These are phyloP conservation scores for Diospyros kaki DNA, from an alignment of 148 eudicot genomes.

Conservation along the genomic window DNA sequence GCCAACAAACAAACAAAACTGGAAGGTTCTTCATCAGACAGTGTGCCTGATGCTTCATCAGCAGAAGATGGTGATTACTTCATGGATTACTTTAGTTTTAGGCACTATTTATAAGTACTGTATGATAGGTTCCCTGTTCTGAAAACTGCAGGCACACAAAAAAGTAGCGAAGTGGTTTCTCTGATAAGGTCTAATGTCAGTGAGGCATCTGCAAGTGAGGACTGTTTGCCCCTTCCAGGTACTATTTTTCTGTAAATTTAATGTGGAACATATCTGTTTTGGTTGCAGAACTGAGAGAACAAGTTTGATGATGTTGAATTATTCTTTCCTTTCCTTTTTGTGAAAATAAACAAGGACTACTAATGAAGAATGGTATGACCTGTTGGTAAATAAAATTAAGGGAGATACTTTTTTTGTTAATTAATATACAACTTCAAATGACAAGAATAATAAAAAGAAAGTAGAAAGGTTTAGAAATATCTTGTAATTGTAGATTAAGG, in stretches of 20 bases:
- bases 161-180: slow-evolving; percentile 4
- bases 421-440: too few species aligned
- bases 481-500: too few species aligned
- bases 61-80: slow-evolving; percentile 31
- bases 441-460: too few species aligned
- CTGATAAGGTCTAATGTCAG: slow-evolving; percentile 8
- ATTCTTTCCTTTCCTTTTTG: too few species aligned
- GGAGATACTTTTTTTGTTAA: too few species aligned
- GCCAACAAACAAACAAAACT: slow-evolving; percentile 19
- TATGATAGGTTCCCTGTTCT: slow-evolving; percentile 1
- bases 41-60: slow-evolving; percentile 12
- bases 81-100: not conserved
- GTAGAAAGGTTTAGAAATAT: too few species aligned
- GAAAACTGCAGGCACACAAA: slow-evolving; percentile 14
- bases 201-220: slow-evolving; percentile 10
- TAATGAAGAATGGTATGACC: too few species aligned
- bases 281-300: not conserved
- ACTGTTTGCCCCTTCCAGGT: slow-evolving; percentile 17
- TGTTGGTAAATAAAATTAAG: too few species aligned
- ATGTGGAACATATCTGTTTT: not conserved
- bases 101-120: not conserved
- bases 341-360: too few species aligned
- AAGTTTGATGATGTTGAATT: not conserved
- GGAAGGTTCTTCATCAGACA: slow-evolving; percentile 12
- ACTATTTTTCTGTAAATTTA: not conserved